Evolutionary conservation across 352 stramenopile species (phyloP), one percentile per base, ranked within the genome.

Genomic region (Pythium myriotylum): DNA sequence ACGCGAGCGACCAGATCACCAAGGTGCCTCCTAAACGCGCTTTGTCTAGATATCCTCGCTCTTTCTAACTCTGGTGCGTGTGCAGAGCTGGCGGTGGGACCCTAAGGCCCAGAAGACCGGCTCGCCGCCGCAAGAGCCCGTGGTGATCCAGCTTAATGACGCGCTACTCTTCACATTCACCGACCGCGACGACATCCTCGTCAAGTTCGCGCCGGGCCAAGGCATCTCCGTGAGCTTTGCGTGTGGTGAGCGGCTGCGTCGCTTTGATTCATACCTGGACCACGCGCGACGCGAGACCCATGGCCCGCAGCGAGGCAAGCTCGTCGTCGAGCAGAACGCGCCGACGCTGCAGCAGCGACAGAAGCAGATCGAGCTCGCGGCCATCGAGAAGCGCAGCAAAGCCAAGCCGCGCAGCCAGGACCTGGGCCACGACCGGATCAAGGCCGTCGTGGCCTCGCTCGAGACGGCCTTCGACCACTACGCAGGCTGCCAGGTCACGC

Each of bases 391-490:
- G 37, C 75, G 84, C 4, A 94, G 80, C 73, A 90, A 86, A 59
- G 74, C 88, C 24, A 84, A 90, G 29, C 86, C 87, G 32, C 76
- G 77, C 22, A 89, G 81, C 59, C 77, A 83, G 33, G 82, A 94
- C 22, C 62, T 90, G 19, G 60, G 24, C 1, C 76, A 91, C 37
- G 69, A 75, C 33, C 42, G 74, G 22, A 79, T 93, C 54, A 91
- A 88, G 46, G 43, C 63, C 23, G 76, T 95, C 42, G 84, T 96
- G 9, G 58, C 70, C 17, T 65, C 35, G 4, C 59, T 95, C 7
- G 88, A 96, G 62, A 65, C 48, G 9, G 79, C 73, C 29, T 95
- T 95, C 42, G 84, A 95, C 29, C 59, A 52, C 17, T 96, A 96
- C 74, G 74, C 92, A 59, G 77, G 70, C 9, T 80, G 73, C 20